A percentile compares a stretch with the other conserved stretches of the same genome.
These are phyloP conservation scores for Plectosphaerella sp. DNA, from an alignment of 2,329 filamentous ascomycete genomes.

Conservation along the genomic window DNA sequence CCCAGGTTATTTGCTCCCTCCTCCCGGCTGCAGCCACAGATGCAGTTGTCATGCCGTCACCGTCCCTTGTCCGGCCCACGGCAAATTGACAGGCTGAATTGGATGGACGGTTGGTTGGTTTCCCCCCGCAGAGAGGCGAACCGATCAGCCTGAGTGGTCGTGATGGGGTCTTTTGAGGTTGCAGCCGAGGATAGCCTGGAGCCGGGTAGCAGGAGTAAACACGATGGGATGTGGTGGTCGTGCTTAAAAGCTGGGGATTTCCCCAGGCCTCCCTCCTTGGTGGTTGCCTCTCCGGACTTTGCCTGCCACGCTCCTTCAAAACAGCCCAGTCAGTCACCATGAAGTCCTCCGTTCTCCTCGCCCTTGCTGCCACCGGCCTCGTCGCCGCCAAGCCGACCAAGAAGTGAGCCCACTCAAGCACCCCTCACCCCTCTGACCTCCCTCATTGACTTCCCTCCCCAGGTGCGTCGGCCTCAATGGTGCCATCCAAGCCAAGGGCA, in stretches of 20 bases:
- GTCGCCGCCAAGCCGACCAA: conserved; percentile 1
- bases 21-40: background rate
- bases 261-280: too few species aligned
- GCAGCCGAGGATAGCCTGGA: too few species aligned
- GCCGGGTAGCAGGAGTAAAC: too few species aligned
- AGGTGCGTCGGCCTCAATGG: conserved; percentile 13
- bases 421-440: background rate
- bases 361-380: background rate
- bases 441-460: background rate
- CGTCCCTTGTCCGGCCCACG: background rate
- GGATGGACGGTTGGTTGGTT: background rate
- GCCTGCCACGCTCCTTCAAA: too few species aligned
- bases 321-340: background rate
- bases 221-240: too few species aligned
- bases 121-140: too few species aligned
- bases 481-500: conserved; percentile 18
- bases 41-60: background rate
- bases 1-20: background rate
- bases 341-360: background rate
- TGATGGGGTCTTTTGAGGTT: too few species aligned
- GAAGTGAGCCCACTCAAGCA: background rate
- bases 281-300: too few species aligned
- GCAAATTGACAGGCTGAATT: background rate
- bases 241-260: too few species aligned
- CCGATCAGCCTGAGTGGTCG: too few species aligned